Percentiles rank a stretch among this genome's conserved stretches.
Conservation (phyloP, 441 rosid genomes). For the Jatropha podagrica region DNA sequence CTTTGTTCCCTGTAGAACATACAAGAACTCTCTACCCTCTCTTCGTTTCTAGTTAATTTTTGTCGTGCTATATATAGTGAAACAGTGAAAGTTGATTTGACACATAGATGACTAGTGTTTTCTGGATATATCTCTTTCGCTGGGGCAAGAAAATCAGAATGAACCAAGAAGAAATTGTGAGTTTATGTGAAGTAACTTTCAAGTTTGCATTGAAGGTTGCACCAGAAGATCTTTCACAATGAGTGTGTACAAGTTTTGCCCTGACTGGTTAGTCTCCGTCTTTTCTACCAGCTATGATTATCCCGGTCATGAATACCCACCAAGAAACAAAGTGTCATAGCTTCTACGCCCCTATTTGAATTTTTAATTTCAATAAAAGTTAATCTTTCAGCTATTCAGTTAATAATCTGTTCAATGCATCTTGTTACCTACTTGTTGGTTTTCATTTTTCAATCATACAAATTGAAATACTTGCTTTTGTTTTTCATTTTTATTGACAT, state of each 20-base stretch:
- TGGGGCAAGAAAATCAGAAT: neutral
- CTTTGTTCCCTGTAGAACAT: constrained; percentile 8
- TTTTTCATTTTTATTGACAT: neutral
- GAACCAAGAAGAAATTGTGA: too few relatives aligned
- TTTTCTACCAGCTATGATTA: neutral
- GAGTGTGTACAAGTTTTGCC: constrained; percentile 17
- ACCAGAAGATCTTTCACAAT: neutral
- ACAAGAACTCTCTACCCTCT: constrained; percentile 6
- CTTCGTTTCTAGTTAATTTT: neutral
- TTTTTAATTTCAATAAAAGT: too few relatives aligned
- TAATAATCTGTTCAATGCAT: too few relatives aligned
- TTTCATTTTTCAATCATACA: neutral
- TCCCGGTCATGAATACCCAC: neutral
- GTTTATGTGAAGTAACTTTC: neutral
- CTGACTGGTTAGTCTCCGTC: constrained; percentile 2
- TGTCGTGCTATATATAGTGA: neutral
- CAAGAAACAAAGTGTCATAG: neutral
- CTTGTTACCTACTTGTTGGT: too few relatives aligned
- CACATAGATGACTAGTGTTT: neutral
- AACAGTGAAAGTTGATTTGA: neutral
- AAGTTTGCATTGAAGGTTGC: neutral
- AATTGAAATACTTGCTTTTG: neutral
- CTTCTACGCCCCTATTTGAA: neutral
- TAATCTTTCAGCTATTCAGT: too few relatives aligned
- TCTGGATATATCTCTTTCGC: neutral